These are phyloP conservation scores for Penicillium pulvis DNA, from an alignment of 495 filamentous ascomycete genomes.

Conservation along the genomic window DNA sequence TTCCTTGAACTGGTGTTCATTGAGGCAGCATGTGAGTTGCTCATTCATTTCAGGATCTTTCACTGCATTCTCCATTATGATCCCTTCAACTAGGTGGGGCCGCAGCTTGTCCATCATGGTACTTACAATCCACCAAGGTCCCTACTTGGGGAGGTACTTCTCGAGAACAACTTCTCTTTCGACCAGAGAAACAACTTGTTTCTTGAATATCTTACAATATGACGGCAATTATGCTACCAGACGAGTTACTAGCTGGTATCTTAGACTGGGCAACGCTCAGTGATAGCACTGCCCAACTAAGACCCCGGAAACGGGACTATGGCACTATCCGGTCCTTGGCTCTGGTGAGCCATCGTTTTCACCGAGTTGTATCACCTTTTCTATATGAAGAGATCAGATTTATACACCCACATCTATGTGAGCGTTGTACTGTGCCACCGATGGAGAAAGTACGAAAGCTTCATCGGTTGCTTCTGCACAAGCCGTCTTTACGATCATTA, in stretches of 20 bases:
- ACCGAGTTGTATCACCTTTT: slow-evolving; percentile 2
- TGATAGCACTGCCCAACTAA: not conserved
- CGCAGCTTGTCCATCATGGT: not conserved
- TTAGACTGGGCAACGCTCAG: slow-evolving; percentile 5
- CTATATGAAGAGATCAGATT: slow-evolving; percentile 9
- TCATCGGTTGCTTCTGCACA: slow-evolving; percentile 7
- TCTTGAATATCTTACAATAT: not conserved
- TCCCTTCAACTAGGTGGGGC: not conserved
- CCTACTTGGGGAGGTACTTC: not conserved
- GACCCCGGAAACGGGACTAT: slow-evolving; percentile 3
- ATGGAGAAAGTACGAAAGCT: not conserved
- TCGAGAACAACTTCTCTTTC: not conserved
- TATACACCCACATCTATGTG: not conserved
- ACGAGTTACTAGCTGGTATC: slow-evolving; percentile 6
- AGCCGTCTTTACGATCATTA: not conserved
- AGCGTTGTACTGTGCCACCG: slow-evolving; percentile 1
- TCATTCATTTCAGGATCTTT: too few species aligned
- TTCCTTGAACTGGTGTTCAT: too few species aligned
- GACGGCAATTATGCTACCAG: not conserved
- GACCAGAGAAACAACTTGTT: not conserved
- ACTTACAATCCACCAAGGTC: slow-evolving; percentile 7
- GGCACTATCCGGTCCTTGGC: not conserved
- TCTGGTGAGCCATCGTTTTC: slow-evolving; percentile 9
- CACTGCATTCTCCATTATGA: too few species aligned
- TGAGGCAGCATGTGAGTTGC: too few species aligned